Percentiles rank a stretch among this genome's conserved stretches.
Conservation (phyloP, 768 basidiomycete species). For the Boletus edulis region DNA sequence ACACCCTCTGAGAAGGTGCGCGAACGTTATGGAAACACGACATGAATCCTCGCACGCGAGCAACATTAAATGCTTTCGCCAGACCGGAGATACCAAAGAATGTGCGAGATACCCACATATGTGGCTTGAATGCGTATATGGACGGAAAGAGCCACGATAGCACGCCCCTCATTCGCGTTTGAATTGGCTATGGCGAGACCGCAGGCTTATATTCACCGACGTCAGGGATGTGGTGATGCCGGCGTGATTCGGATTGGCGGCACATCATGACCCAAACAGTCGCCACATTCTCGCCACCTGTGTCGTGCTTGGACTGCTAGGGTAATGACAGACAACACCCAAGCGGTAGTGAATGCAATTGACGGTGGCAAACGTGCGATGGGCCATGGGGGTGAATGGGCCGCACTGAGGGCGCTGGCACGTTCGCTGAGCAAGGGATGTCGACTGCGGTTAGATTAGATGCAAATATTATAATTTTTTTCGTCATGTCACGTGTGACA, state of each 20-base stretch:
- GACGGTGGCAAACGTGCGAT: slow-evolving; percentile 18
- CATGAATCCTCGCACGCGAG: background rate
- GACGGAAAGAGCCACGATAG: background rate
- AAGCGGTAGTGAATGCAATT: background rate
- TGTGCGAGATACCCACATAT: background rate
- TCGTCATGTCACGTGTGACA: slow-evolving; percentile 25
- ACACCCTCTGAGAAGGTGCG: background rate
- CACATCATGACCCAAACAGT: slow-evolving; percentile 7
- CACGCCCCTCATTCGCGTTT: background rate
- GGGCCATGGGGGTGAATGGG: background rate
- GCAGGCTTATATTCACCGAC: background rate
- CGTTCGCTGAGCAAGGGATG: slow-evolving; percentile 7
- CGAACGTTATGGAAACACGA: background rate
- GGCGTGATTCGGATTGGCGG: slow-evolving; percentile 11
- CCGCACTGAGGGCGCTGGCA: slow-evolving; percentile 9
- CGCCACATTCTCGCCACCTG: slow-evolving; percentile 13
- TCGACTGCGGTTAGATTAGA: slow-evolving; percentile 8
- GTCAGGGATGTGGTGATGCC: background rate
- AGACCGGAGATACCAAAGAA: background rate
- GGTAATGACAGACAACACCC: background rate
- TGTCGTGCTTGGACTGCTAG: background rate
- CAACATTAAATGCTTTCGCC: background rate
- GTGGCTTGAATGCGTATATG: background rate
- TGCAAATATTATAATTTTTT: slow-evolving; percentile 2
- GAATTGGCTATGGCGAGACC: background rate